A percentile compares a stretch with the other conserved stretches of the same genome.
Evolutionary conservation across 495 filamentous ascomycete genomes (phyloP).

Genomic region (Neurospora sp.): DNA sequence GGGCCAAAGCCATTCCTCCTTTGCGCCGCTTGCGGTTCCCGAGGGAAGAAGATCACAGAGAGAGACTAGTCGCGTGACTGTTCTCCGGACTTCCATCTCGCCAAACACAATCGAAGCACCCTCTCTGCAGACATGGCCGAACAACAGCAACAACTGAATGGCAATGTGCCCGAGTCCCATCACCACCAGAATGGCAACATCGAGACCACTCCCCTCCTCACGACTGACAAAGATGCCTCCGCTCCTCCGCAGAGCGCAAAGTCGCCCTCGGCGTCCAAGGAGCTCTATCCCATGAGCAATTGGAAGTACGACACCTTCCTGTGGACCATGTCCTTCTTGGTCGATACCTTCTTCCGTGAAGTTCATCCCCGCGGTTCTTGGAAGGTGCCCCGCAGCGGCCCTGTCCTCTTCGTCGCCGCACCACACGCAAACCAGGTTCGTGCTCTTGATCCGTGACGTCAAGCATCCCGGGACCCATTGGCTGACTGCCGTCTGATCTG

Average conservation of each 20-base stretch:
- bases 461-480: neutral
- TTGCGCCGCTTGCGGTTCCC: neutral
- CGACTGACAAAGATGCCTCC: conserved; percentile 8
- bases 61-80: neutral
- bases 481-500: conserved; percentile 3
- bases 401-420: conserved; percentile 93
- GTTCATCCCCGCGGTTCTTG: conserved; percentile 90
- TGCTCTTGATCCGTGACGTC: neutral
- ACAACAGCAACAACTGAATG: neutral
- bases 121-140: neutral
- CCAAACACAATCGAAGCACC: neutral
- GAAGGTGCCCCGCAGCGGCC: conserved; percentile 79
- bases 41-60: neutral
- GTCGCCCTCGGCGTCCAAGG: conserved; percentile 30
- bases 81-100: neutral
- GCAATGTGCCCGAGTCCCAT: neutral
- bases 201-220: neutral
- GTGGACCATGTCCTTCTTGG: conserved; percentile 72
- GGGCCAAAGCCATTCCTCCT: neutral
- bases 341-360: conserved; percentile 96
- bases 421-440: conserved; percentile 93
- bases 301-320: conserved; percentile 78
- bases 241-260: conserved; percentile 14
- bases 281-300: conserved; percentile 55
- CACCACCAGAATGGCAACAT: neutral